Percentiles rank a stretch among this genome's conserved stretches.
phyloP scores from a whole-genome alignment of 306 rosid genomes.

The Vicia sativa region DNA sequence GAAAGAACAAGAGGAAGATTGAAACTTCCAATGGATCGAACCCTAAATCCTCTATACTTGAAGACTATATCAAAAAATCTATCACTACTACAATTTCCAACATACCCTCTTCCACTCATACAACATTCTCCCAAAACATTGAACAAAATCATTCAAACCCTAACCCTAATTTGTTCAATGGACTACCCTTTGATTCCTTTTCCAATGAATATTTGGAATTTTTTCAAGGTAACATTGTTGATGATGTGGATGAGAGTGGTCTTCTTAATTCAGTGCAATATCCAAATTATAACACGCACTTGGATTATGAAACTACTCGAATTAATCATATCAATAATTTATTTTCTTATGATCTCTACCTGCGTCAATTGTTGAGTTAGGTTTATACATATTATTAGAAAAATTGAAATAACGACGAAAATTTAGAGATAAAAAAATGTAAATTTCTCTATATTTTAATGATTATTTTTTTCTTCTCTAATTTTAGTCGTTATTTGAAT shows the following conservation, averaged over 20 bases:
- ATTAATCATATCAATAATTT: background rate
- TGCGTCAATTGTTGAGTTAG: conserved; percentile 53
- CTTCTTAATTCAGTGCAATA: background rate
- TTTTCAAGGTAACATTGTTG: conserved; percentile 15
- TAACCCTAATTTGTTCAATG: conserved; percentile 11
- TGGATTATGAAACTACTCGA: background rate
- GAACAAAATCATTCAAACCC: conserved; percentile 29
- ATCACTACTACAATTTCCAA: background rate
- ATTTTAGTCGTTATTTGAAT: background rate
- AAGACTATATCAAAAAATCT: conserved; percentile 59
- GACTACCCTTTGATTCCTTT: conserved; percentile 41
- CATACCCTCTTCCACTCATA: conserved; percentile 3
- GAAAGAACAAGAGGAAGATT: conserved; percentile 56
- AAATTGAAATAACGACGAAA: background rate
- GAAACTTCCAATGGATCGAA: conserved; percentile 38
- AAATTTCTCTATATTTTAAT: background rate
- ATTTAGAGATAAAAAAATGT: background rate
- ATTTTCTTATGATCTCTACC: conserved; percentile 52
- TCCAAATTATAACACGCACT: background rate
- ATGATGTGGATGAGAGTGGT: conserved; percentile 15
- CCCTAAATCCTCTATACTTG: conserved; percentile 63
- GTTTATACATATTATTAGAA: background rate
- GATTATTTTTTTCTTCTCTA: background rate
- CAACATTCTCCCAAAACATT: conserved; percentile 9
- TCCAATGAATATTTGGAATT: conserved; percentile 19